phyloP scores from a whole-genome alignment of 1,284 basidiomycete genomes.

The Boletellus dicymbophilus region DNA sequence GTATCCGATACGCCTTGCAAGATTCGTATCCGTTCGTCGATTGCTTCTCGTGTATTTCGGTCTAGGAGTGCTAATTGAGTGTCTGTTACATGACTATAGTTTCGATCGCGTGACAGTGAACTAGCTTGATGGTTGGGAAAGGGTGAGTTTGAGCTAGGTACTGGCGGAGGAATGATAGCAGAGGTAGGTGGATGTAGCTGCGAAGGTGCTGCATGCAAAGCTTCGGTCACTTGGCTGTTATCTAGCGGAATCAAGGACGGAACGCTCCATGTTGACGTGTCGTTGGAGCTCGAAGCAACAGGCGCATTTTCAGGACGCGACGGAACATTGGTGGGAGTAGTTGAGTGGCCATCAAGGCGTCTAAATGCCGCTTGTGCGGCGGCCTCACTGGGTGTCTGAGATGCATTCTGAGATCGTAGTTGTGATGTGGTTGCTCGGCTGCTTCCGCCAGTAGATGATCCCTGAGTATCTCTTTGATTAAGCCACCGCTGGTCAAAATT shows the following conservation, averaged over 20 bases:
- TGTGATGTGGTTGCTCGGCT: slow-evolving; percentile 11
- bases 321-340: background rate
- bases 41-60: slow-evolving; percentile 68
- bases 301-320: slow-evolving; percentile 9
- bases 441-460: slow-evolving; percentile 7
- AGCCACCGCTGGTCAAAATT: slow-evolving; percentile 37
- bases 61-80: slow-evolving; percentile 64
- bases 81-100: slow-evolving; percentile 48
- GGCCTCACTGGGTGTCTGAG: slow-evolving; percentile 41
- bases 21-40: slow-evolving; percentile 79
- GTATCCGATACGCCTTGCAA: slow-evolving; percentile 74
- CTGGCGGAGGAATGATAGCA: background rate
- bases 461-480: slow-evolving; percentile 12
- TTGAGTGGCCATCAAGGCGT: slow-evolving; percentile 27
- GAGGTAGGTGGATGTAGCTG: background rate
- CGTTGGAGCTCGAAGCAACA: slow-evolving; percentile 7
- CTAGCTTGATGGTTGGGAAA: background rate
- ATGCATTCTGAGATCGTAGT: slow-evolving; percentile 9
- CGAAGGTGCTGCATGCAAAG: slow-evolving; percentile 5
- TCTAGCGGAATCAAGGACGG: slow-evolving; percentile 59
- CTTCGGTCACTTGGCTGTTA: slow-evolving; percentile 22
- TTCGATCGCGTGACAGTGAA: slow-evolving; percentile 11
- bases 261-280: slow-evolving; percentile 28
- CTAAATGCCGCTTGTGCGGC: slow-evolving; percentile 47
- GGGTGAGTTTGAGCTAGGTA: background rate